These are phyloP conservation scores for Lophiostoma macrostomum DNA, from an alignment of 495 filamentous ascomycete genomes.

Conservation along the genomic window DNA sequence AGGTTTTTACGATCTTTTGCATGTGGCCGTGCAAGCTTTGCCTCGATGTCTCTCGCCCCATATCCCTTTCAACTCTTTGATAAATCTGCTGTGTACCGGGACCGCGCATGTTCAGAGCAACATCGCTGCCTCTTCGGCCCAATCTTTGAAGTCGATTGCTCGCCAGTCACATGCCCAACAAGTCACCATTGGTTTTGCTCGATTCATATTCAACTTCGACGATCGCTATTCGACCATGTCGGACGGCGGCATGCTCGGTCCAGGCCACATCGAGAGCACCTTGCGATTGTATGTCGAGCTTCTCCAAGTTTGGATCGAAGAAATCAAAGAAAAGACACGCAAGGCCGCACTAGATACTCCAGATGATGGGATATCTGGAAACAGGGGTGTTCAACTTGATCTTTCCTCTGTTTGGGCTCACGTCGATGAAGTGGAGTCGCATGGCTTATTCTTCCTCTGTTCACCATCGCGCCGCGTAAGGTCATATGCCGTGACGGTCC, in stretches of 20 bases:
- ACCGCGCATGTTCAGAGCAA: constrained; percentile 92
- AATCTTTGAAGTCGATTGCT: constrained; percentile 92
- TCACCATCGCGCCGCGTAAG: constrained; percentile 89
- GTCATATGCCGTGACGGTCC: constrained; percentile 84
- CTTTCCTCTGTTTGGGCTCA: constrained; percentile 82
- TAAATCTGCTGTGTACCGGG: constrained; percentile 93
- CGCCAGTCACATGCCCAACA: constrained; percentile 89
- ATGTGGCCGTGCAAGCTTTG: constrained; percentile 92
- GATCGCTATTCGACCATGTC: constrained; percentile 96
- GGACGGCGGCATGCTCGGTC: constrained; percentile 93
- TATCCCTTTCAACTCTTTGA: constrained; percentile 88
- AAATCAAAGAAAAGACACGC: constrained; percentile 82
- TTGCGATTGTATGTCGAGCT: constrained; percentile 89
- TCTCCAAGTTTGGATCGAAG: constrained; percentile 93
- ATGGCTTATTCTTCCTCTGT: constrained; percentile 97
- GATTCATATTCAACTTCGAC: constrained; percentile 98
- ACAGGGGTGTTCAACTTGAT: constrained; percentile 71
- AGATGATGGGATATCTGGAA: constrained; percentile 56
- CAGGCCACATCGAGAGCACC: constrained; percentile 92
- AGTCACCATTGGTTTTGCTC: constrained; percentile 92
- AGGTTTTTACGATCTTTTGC: constrained; percentile 91
- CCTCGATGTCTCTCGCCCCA: constrained; percentile 87
- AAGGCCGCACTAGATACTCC: constrained; percentile 62
- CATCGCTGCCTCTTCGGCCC: constrained; percentile 86
- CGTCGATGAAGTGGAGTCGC: constrained; percentile 94